Base-by-base conservation (phyloP, 2,329 filamentous ascomycete genomes). In the Cladosporium sphaerospermum region DNA sequence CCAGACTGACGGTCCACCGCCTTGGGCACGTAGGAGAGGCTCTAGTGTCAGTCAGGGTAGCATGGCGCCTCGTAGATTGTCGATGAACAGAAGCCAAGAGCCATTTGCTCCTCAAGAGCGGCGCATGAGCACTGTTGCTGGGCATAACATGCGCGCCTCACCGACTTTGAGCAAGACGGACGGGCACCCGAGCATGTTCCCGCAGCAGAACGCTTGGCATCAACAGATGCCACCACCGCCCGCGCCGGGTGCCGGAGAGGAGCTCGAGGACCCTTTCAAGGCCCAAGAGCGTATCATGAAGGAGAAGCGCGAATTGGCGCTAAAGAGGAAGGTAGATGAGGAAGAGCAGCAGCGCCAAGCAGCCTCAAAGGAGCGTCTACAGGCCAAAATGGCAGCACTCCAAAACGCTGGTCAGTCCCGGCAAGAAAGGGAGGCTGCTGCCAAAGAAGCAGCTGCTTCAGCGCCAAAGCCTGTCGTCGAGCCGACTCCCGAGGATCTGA, bases 31-130 rank as follows among this genome's bases (percentile, higher is more conserved):
- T 59, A 83, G 90, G 56, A 84, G 92, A 57, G 87, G 87, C 54
- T 96, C 92, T 13, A 97, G 92, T 2, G 86, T 95, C 39, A 96
- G 91, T 67, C 90, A 89, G 52, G 88, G 87, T 55, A 95, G 89
- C 67, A 85, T 86, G 56, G 78, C 81, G 36, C 81, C 84, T 58
- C 80, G 85, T 60, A 82, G 86, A 33, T 78, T 79, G 73, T 84
- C 81, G 1, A 73, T 78, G 59, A 73, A 74, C 57, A 75, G 75
- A 57, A 68, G 71, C 53, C 74, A 74, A 49, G 68, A 72, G 33
- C 62, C 69, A 8, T 62, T 67, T n/a, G 67, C 70, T 47, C 61
- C 64, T 10, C 62, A 68, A 48, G 74, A 76, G 45, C 61, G 58
- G 40, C 56, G 56, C 13, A 41, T 33, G 18, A 60, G 60, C 53